Evolutionary conservation across 805 yeast species (phyloP).

Genomic region (Metschnikowia lunata): DNA sequence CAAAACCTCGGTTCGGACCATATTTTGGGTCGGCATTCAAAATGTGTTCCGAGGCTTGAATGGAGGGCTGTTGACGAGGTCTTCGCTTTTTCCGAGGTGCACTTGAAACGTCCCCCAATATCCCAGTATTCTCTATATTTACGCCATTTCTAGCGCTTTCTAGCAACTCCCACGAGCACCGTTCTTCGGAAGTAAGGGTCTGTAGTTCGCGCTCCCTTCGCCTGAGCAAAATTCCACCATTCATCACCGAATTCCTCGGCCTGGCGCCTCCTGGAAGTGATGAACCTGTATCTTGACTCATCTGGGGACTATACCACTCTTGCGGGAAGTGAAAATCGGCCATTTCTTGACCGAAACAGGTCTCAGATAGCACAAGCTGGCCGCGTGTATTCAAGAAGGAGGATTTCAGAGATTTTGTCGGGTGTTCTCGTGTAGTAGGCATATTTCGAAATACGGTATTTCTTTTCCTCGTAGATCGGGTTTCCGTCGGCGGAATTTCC

Average conservation of each 20-base stretch:
- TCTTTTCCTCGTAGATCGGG: not conserved
- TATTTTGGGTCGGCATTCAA: too few relatives aligned
- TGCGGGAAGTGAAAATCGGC: not conserved
- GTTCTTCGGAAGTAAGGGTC: slow-evolving; percentile 32
- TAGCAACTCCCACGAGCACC: slow-evolving; percentile 34
- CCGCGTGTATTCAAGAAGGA: too few relatives aligned
- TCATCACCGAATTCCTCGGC: slow-evolving; percentile 15
- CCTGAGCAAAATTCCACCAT: slow-evolving; percentile 38
- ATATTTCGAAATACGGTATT: not conserved
- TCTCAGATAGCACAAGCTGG: not conserved
- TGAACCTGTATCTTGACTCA: not conserved
- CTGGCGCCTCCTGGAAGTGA: not conserved
- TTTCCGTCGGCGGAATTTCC: slow-evolving; percentile 14
- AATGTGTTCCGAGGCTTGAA: too few relatives aligned
- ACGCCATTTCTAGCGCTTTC: slow-evolving; percentile 25
- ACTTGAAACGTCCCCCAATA: too few relatives aligned
- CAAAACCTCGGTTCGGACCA: too few relatives aligned
- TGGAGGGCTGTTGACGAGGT: too few relatives aligned
- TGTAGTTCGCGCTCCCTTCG: slow-evolving; percentile 29
- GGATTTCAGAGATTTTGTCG: too few relatives aligned
- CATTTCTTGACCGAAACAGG: not conserved
- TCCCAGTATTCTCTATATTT: too few relatives aligned
- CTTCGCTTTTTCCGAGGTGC: too few relatives aligned
- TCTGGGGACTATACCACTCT: not conserved
- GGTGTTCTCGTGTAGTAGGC: not conserved